phyloP scores from a whole-genome alignment of 2,329 filamentous ascomycete genomes.

The Nigrospora osmanthi region DNA sequence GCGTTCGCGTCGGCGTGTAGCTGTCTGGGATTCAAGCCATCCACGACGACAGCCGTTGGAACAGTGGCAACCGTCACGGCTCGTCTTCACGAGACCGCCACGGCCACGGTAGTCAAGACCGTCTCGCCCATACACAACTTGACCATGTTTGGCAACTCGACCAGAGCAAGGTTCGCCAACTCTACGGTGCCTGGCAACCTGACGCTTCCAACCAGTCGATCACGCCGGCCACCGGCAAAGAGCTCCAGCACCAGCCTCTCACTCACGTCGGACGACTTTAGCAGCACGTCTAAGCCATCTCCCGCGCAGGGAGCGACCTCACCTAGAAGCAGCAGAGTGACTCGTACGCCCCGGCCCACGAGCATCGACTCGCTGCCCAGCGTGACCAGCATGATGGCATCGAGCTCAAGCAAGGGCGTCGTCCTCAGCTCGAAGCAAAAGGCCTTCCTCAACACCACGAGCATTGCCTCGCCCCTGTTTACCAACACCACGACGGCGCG shows the following conservation, averaged over 20 bases:
- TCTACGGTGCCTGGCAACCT: constrained; percentile 4
- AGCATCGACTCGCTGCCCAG: too few relatives aligned
- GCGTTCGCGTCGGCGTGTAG: constrained; percentile 13
- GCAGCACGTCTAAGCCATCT: background rate
- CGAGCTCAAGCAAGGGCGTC: background rate
- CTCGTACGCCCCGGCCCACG: too few relatives aligned
- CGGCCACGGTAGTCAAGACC: background rate
- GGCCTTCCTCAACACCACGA: constrained; percentile 2
- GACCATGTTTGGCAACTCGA: constrained; percentile 2
- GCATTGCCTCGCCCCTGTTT: constrained; percentile 1
- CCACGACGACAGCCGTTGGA: constrained; percentile 7
- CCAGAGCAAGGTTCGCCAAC: constrained; percentile 5
- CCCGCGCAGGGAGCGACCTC: background rate
- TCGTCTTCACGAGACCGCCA: constrained; percentile 3
- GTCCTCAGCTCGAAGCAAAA: background rate
- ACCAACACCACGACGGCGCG: constrained; percentile 3
- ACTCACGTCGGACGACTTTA: background rate
- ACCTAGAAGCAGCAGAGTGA: background rate
- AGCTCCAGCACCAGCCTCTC: background rate
- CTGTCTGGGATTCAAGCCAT: constrained; percentile 8
- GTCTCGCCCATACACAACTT: constrained; percentile 1
- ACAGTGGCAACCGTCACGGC: constrained; percentile 6
- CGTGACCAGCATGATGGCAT: too few relatives aligned
- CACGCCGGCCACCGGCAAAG: background rate
- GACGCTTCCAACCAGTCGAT: background rate